Conservation (phyloP, 108 stramenopile species). For the Bacterosira constricta region DNA sequence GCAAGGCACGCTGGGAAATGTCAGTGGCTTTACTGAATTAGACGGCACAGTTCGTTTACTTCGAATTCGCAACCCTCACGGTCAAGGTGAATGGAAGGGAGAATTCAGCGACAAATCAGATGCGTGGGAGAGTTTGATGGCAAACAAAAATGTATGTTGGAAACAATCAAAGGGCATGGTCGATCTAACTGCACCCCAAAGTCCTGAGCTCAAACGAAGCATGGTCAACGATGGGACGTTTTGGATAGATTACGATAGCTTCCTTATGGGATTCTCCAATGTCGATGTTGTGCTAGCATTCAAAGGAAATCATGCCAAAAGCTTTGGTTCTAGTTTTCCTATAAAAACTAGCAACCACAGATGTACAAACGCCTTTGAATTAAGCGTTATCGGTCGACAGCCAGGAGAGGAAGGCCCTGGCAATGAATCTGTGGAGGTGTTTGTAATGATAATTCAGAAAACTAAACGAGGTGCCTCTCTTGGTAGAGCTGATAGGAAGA, state of each 20-base stretch:
- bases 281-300: constrained; percentile 77
- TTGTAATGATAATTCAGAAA: constrained; percentile 75
- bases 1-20: constrained; percentile 51
- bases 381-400: constrained; percentile 48
- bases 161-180: constrained; percentile 6
- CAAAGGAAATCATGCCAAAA: constrained; percentile 65
- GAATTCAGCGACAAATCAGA: constrained; percentile 60
- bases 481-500: constrained; percentile 70
- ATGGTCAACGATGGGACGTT: constrained; percentile 72
- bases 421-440: constrained; percentile 61
- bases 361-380: constrained; percentile 66
- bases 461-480: constrained; percentile 63
- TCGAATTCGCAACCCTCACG: constrained; percentile 84
- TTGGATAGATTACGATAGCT: constrained; percentile 79
- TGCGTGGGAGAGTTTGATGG: constrained; percentile 60
- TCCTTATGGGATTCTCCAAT: constrained; percentile 70
- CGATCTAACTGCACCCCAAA: constrained; percentile 29
- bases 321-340: constrained; percentile 68
- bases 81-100: constrained; percentile 83
- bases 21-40: constrained; percentile 66
- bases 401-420: constrained; percentile 36
- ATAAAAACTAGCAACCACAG: constrained; percentile 64
- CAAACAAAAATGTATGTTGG: constrained; percentile 36
- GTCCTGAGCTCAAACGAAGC: constrained; percentile 55
- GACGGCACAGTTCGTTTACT: constrained; percentile 79